Base-by-base conservation (phyloP, 345 rosid genomes). In the Mercurialis annua region DNA sequence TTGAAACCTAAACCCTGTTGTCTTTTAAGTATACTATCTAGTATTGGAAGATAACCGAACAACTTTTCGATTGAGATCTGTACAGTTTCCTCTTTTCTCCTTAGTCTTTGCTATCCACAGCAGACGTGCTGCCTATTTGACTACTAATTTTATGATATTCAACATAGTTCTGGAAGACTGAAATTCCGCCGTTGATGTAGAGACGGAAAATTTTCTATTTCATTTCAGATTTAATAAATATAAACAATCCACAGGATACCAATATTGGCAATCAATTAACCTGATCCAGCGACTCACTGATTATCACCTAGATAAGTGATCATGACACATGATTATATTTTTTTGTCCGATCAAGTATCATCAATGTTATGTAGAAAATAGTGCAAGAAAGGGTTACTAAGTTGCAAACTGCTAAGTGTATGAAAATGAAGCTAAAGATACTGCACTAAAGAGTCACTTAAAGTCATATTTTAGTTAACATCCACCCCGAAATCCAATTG, bases 381-480 rank as follows among this genome's bases (percentile, higher is more conserved):
- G n/a, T n/a, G n/a, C n/a, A n/a, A n/a, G n/a, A n/a, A n/a, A n/a
- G n/a, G n/a, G n/a, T n/a, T n/a, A n/a, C n/a, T n/a, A n/a, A n/a
- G n/a, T n/a, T n/a, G 10, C 5, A 40, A 1, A 2, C 44, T 40
- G 44, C 11, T 40, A 1, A 36, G 40, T 36, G 47, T 29, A 42
- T 33, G 33, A 2, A 12, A 21, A 65, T 33, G 17, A 49, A 23
- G 14, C 17, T n/a, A 15, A 8, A 6, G 11, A 51, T 50, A 20
- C 49, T 63, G 36, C 46, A 72, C 38, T 61, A 27, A 6, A 48
- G 48, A 31, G 26, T 12, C 34, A 52, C 61, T 48, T 48, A 49
- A 52, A 56, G 14, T 65, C n/a, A 7, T 40, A 2, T 2, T 40
- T 40, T n/a, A n/a, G n/a, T n/a, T n/a, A n/a, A n/a, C n/a, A n/a